Percentiles rank a stretch among this genome's conserved stretches.
Conservation (phyloP, 495 filamentous ascomycete species). For the Chaetomidium leptoderma region DNA sequence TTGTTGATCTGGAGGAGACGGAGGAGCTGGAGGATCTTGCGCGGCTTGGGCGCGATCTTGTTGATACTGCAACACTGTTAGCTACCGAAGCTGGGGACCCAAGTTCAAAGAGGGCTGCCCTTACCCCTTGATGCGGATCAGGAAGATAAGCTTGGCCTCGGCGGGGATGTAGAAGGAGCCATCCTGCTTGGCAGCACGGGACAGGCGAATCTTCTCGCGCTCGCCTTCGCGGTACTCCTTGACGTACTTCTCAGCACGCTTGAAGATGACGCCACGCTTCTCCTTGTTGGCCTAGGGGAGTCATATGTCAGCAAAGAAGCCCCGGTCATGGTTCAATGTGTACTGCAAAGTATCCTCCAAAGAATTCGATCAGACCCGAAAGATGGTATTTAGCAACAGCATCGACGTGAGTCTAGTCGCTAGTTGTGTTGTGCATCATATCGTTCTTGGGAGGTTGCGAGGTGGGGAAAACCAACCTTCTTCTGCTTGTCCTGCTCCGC, state of each 20-base stretch:
- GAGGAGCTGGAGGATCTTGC: slow-evolving; percentile 98
- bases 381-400: slow-evolving; percentile 98
- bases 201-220: slow-evolving; percentile 95
- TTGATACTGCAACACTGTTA: slow-evolving; percentile 71
- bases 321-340: slow-evolving; percentile 7
- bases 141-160: slow-evolving; percentile 95
- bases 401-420: slow-evolving; percentile 92
- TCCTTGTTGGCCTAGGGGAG: slow-evolving; percentile 80
- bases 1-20: slow-evolving; percentile 99
- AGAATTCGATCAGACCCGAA: slow-evolving; percentile 85
- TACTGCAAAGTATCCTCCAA: slow-evolving; percentile 25
- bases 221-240: slow-evolving; percentile 98
- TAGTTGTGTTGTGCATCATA: slow-evolving; percentile 64
- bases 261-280: slow-evolving; percentile 97
- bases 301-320: slow-evolving; percentile 38
- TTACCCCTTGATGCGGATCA: slow-evolving; percentile 97
- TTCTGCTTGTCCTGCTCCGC: slow-evolving; percentile 80
- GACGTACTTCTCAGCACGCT: slow-evolving; percentile 98
- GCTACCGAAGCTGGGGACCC: background rate
- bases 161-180: slow-evolving; percentile 90
- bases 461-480: slow-evolving; percentile 61
- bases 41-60: slow-evolving; percentile 99
- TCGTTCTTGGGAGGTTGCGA: slow-evolving; percentile 25
- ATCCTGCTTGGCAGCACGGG: slow-evolving; percentile 81
- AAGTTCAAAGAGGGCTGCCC: slow-evolving; percentile 3